phyloP scores from a whole-genome alignment of 2,329 filamentous ascomycete species.

The Grosmannia penicillata region DNA sequence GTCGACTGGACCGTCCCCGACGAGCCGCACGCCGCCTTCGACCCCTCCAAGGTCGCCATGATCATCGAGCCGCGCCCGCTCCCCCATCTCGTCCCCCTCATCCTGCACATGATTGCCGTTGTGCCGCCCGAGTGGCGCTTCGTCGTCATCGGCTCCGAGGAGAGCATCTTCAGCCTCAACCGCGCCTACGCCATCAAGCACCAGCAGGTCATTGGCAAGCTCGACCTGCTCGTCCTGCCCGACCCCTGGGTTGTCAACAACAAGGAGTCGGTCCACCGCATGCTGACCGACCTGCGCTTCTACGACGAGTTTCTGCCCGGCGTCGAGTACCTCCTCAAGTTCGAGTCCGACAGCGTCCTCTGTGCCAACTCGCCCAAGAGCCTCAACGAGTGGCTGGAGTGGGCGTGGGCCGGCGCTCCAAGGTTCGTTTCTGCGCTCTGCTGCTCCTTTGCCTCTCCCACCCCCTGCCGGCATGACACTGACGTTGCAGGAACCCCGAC shows the following conservation, averaged over 20 bases:
- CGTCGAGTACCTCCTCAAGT: slow-evolving; percentile 39
- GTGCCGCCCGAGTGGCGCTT: slow-evolving; percentile 40
- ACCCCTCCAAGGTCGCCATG: slow-evolving; percentile 34
- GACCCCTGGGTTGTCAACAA: slow-evolving; percentile 28
- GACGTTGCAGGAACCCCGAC: slow-evolving; percentile 17
- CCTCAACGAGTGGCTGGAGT: slow-evolving; percentile 38
- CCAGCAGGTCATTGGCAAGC: slow-evolving; percentile 34
- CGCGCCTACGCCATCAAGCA: slow-evolving; percentile 30
- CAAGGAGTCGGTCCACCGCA: slow-evolving; percentile 31
- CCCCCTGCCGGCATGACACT: not conserved
- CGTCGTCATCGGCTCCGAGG: slow-evolving; percentile 33
- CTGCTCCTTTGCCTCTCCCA: not conserved
- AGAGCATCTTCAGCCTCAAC: slow-evolving; percentile 29
- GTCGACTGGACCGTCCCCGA: slow-evolving; percentile 21
- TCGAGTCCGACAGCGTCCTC: slow-evolving; percentile 39
- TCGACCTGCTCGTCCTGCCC: slow-evolving; percentile 34
- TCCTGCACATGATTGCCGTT: slow-evolving; percentile 36
- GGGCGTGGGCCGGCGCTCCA: slow-evolving; percentile 37
- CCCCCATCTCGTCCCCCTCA: slow-evolving; percentile 31
- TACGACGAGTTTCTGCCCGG: slow-evolving; percentile 34
- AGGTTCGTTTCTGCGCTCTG: slow-evolving; percentile 20
- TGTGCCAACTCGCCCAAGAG: slow-evolving; percentile 37
- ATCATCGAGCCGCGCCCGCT: slow-evolving; percentile 34
- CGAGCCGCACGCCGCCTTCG: slow-evolving; percentile 23
- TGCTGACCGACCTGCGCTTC: slow-evolving; percentile 35